Evolutionary conservation across 495 filamentous ascomycete species (phyloP).

Genomic region (Aspergillus bertholletiae): DNA sequence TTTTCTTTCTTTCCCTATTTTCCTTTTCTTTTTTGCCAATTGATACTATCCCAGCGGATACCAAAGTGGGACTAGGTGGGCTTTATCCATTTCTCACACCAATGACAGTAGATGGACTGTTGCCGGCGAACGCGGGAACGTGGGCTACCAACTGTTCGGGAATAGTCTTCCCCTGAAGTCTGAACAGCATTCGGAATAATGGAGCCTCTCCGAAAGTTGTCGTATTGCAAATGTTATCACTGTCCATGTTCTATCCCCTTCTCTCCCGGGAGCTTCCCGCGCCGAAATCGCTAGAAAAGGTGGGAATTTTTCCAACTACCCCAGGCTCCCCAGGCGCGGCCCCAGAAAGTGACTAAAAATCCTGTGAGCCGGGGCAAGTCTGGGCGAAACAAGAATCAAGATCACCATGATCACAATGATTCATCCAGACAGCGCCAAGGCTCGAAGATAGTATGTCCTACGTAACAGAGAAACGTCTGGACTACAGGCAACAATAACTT

Average conservation of each 20-base stretch:
- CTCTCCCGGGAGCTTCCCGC: background rate
- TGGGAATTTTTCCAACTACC: background rate
- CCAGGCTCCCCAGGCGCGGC: background rate
- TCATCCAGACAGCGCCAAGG: background rate
- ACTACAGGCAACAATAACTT: background rate
- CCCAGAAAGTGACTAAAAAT: background rate
- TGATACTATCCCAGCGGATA: slow-evolving; percentile 7
- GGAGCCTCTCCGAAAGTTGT: background rate
- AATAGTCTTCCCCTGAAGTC: background rate
- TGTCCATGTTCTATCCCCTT: background rate
- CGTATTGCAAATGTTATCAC: too few relatives aligned
- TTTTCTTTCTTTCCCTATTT: too few relatives aligned
- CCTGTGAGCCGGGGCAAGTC: background rate
- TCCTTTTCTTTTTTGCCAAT: too few relatives aligned
- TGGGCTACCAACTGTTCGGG: background rate
- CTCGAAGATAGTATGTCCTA: background rate
- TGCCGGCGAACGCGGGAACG: background rate
- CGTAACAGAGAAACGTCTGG: background rate
- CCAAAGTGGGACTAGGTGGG: slow-evolving; percentile 15
- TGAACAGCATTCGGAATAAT: background rate
- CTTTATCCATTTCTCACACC: background rate
- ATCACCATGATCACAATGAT: background rate
- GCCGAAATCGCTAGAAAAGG: background rate
- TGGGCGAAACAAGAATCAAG: background rate
- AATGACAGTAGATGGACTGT: background rate